These are phyloP conservation scores for Primulina tabacum DNA, from an alignment of 257 asterid genomes.

Conservation along the genomic window DNA sequence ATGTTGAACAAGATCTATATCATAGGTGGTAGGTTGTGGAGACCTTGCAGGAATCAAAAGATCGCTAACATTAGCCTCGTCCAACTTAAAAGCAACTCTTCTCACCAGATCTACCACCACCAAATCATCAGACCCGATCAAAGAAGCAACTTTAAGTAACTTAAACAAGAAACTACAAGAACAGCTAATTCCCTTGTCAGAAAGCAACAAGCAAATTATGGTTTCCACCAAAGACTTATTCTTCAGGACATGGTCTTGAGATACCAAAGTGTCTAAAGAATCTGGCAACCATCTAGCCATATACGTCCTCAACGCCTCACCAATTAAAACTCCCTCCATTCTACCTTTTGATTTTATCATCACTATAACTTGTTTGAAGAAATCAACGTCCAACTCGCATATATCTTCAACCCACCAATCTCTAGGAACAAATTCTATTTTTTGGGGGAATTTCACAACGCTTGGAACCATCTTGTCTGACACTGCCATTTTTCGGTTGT, in stretches of 20 bases:
- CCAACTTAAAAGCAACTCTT: constrained; percentile 53
- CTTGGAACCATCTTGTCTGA: constrained; percentile 43
- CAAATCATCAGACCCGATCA: constrained; percentile 52
- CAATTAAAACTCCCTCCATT: constrained; percentile 62
- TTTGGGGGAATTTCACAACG: constrained; percentile 37
- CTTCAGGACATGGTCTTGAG: constrained; percentile 41
- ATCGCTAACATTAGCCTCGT: constrained; percentile 66
- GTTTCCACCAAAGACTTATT: constrained; percentile 78
- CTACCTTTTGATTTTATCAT: constrained; percentile 74
- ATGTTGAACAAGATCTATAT: constrained; percentile 63
- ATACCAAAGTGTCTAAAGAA: constrained; percentile 62
- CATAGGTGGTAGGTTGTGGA: constrained; percentile 61
- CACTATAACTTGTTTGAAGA: constrained; percentile 72
- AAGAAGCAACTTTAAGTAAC: constrained; percentile 72
- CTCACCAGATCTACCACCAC: constrained; percentile 54
- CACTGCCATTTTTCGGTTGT: constrained; percentile 53
- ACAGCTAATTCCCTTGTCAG: constrained; percentile 59
- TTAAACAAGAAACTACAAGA: constrained; percentile 74
- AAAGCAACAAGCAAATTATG: constrained; percentile 70
- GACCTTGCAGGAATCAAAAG: constrained; percentile 73
- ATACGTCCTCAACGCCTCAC: constrained; percentile 75
- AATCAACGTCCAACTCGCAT: constrained; percentile 75
- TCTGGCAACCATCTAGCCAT: constrained; percentile 85
- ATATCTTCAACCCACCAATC: constrained; percentile 97
- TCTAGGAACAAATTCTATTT: constrained; percentile 52